Percentiles rank a stretch among this genome's conserved stretches.
Conservation (phyloP, 495 filamentous ascomycete genomes). For the Endocarpon pusillum region DNA sequence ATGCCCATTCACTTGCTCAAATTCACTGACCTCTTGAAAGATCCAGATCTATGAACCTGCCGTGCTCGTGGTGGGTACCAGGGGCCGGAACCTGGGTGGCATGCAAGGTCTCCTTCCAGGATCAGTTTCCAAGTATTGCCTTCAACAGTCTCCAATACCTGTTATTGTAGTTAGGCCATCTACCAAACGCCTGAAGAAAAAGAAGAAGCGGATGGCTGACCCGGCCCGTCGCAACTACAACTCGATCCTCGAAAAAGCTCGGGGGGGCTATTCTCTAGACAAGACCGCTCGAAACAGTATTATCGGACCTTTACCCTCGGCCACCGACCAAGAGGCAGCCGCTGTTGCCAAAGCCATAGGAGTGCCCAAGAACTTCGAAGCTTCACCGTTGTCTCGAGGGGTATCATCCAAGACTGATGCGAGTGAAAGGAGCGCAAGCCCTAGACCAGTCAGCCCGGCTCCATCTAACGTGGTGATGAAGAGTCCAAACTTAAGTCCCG, state of each 20-base stretch:
- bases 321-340: constrained; percentile 44
- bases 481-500: neutral
- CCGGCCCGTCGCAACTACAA: constrained; percentile 64
- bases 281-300: constrained; percentile 28
- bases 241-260: constrained; percentile 47
- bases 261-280: constrained; percentile 38
- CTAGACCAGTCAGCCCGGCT: constrained; percentile 1
- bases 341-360: constrained; percentile 56
- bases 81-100: constrained; percentile 71
- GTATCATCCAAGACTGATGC: neutral
- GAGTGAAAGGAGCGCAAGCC: neutral
- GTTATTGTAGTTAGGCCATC: constrained; percentile 89
- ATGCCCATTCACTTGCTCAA: constrained; percentile 5
- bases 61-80: constrained; percentile 87
- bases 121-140: constrained; percentile 90
- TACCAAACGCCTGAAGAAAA: constrained; percentile 82
- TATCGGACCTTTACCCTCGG: constrained; percentile 21
- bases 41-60: constrained; percentile 89
- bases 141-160: constrained; percentile 92
- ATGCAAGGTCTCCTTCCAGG: constrained; percentile 82
- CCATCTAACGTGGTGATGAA: neutral
- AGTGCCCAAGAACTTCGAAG: constrained; percentile 22
- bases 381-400: neutral
- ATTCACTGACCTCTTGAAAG: constrained; percentile 25
- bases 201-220: constrained; percentile 68